These are phyloP conservation scores for Pulveroboletus sp. DNA, from an alignment of 768 basidiomycete species.

Conservation along the genomic window DNA sequence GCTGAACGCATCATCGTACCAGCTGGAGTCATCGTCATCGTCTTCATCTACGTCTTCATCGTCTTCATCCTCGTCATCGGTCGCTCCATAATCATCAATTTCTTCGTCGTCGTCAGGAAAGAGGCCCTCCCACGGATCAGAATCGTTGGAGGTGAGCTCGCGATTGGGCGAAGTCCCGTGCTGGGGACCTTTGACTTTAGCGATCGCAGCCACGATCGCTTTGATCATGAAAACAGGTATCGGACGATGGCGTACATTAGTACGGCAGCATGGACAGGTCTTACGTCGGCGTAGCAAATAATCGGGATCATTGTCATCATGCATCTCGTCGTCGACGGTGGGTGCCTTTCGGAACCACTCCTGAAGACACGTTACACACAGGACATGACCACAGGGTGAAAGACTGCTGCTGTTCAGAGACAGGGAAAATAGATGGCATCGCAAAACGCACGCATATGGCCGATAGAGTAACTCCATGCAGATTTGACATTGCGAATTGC, in stretches of 20 bases:
- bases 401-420: conserved; percentile 38
- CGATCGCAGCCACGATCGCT: conserved; percentile 46
- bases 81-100: conserved; percentile 32
- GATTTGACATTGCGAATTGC: conserved; percentile 65
- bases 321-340: conserved; percentile 40
- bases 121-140: conserved; percentile 69
- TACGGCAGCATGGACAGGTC: conserved; percentile 69
- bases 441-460: conserved; percentile 57
- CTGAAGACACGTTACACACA: conserved; percentile 68
- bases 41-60: conserved; percentile 28
- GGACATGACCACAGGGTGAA: conserved; percentile 73
- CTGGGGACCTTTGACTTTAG: conserved; percentile 36
- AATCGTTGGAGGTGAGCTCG: conserved; percentile 35
- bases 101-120: conserved; percentile 48
- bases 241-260: conserved; percentile 52
- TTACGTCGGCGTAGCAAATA: conserved; percentile 58
- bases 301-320: conserved; percentile 35
- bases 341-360: conserved; percentile 77
- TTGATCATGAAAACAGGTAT: conserved; percentile 69
- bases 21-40: conserved; percentile 27
- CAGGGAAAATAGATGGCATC: background rate
- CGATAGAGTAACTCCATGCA: conserved; percentile 66
- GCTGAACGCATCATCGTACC: conserved; percentile 32
- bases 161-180: conserved; percentile 17
- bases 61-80: conserved; percentile 21